Base-by-base conservation (phyloP, 306 rosid species). In the Pterocarpus macrocarpus region DNA sequence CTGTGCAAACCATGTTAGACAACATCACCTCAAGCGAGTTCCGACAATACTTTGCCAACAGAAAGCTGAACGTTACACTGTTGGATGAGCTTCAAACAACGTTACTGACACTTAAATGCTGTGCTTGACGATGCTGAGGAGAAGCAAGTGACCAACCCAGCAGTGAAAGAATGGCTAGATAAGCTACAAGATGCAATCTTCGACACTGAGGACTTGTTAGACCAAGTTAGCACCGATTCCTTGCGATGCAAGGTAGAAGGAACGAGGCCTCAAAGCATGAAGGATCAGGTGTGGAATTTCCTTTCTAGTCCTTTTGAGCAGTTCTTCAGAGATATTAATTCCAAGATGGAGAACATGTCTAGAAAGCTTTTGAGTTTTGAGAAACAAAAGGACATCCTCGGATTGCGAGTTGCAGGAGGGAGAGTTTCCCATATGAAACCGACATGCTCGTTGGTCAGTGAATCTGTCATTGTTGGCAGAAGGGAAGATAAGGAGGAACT, bases 261-360 rank as follows among this genome's bases (percentile, higher is more conserved):
- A 6, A 3, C 7, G 1, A 1, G 39, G 22, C 33, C 39, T 16
- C n/a, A 14, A 57, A 77, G 75, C 52, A 4, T 4, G 41, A 38
- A 76, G 2, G 41, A 53, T 52, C 56, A 80, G 88, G 84, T 87
- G 44, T 80, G 88, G 87, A 88, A 76, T n/a, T 76, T 85, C 38
- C 79, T 87, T 16, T 58, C 81, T 4, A 30, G 50, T 44, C 63
- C 84, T 39, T 77, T 64, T 56, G 84, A 76, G 7, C 83, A 55
- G 38, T 53, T 84, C 47, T 49, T 69, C 22, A 35, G 68, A 45
- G 77, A 83, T 36, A 69, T 85, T 35, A 87, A 88, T 64, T 57
- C 80, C 15, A 75, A 64, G 49, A 49, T 85, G 75, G 70, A 64
- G 58, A 62, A 15, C 38, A 55, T 76, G 30, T 73, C 63, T 45